A percentile compares a stretch with the other conserved stretches of the same genome.
phyloP scores from a whole-genome alignment of 371 early-diverging fungal species.

The Capniomyces stellatus region DNA sequence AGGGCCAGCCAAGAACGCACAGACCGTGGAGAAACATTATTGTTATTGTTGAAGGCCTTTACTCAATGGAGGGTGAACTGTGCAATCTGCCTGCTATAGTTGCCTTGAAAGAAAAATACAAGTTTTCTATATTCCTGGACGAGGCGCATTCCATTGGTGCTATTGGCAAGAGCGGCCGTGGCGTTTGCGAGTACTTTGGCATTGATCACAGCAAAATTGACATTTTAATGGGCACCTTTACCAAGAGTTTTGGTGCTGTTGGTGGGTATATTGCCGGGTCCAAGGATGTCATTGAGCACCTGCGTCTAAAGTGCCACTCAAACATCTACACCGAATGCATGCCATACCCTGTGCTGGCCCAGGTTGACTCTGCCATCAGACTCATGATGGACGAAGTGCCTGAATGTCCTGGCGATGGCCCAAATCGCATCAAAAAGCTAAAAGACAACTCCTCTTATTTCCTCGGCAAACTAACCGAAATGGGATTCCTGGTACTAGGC shows the following conservation, averaged over 20 bases:
- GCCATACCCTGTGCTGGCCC: constrained; percentile 78
- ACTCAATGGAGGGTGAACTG: constrained; percentile 98
- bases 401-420: constrained; percentile 48
- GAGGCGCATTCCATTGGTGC: constrained; percentile 99
- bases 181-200: constrained; percentile 92
- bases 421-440: constrained; percentile 58
- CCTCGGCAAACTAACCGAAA: constrained; percentile 51
- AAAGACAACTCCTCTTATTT: constrained; percentile 83
- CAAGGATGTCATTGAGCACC: constrained; percentile 63
- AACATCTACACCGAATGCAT: constrained; percentile 88
- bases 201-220: constrained; percentile 86
- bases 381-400: constrained; percentile 85
- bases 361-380: constrained; percentile 74
- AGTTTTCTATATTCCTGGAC: constrained; percentile 97
- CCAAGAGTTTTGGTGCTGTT: constrained; percentile 98
- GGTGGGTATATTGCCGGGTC: constrained; percentile 93
- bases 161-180: constrained; percentile 82
- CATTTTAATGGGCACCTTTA: constrained; percentile 99
- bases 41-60: constrained; percentile 96
- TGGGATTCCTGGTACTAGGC: constrained; percentile 95
- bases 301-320: constrained; percentile 68
- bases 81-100: constrained; percentile 79
- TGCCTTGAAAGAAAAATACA: constrained; percentile 86
- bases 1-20: constrained; percentile 98
- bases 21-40: constrained; percentile 98